Base-by-base conservation (phyloP, 2,329 filamentous ascomycete species). In the Diaporthe sp. region DNA sequence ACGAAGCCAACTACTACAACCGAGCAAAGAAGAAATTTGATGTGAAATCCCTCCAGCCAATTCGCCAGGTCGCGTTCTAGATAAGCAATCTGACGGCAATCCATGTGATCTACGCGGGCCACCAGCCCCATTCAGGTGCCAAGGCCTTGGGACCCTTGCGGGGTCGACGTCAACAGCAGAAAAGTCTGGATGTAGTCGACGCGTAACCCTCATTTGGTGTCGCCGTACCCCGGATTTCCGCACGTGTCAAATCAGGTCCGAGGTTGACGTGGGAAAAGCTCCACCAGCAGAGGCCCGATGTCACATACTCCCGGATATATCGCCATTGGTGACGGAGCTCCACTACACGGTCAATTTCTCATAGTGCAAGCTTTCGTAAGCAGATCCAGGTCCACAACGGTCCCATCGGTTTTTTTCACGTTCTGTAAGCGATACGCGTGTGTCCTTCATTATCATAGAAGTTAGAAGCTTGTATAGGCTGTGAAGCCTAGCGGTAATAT, bases 81-180 rank as follows among this genome's bases (percentile, higher is more conserved):
- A 54, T 54, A 68, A 54, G 45, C 64, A 68, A 68, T 40, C n/a
- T 28, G 2, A 15, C 30, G 9, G 64, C 33, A 40, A 19, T 5
- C 22, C 22, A 25, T 17, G 45, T 12, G 45, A 67, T 67, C 30
- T 38, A 28, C 45, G 45, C 61, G 15, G 15, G 64, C 64, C 30
- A 15, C 30, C 30, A 28, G 17, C 64, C 64, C 13, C 1, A 40
- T 68, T 50, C 8, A 52, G 45, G 10, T 67, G 61, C 61, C 61
- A 52, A 67, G 61, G 33, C 61, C 45, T 38, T 67, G 28, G 61
- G 45, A 67, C 19, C 30, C n/a, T 40, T 40, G 64, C 64, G 64
- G 64, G 64, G 64, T 54, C 10, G n/a, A 22, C 47, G 45, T 47
- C 45, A 28, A 68, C 47, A 54, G 10, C 45, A 38, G 30, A 38